Evolutionary conservation across 2,329 filamentous ascomycete species (phyloP).

Genomic region (Fusarium domesticum): DNA sequence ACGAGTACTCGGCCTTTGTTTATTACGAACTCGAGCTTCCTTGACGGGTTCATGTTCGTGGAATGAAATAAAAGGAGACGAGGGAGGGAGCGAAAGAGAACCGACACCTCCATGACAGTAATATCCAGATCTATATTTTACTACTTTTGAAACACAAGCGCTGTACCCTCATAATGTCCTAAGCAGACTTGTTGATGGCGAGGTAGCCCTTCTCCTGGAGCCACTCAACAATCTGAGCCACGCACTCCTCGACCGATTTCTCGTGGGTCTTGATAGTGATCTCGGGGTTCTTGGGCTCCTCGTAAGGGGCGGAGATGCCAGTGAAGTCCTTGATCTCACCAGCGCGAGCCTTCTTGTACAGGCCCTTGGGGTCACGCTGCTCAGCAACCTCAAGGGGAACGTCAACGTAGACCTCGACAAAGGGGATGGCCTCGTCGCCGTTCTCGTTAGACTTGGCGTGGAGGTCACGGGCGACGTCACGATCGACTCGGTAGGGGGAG

Average conservation of each 20-base stretch:
- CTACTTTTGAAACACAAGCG: constrained; percentile 11
- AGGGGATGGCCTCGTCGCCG: constrained; percentile 70
- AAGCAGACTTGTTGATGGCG: constrained; percentile 27
- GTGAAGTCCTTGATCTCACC: constrained; percentile 98
- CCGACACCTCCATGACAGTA: constrained; percentile 25
- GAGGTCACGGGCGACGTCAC: constrained; percentile 74
- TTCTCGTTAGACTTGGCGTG: constrained; percentile 58
- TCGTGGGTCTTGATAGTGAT: constrained; percentile 82
- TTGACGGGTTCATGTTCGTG: constrained; percentile 15
- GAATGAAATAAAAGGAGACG: constrained; percentile 1
- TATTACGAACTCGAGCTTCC: constrained; percentile 91
- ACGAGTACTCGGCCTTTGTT: constrained; percentile 93
- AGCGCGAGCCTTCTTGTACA: constrained; percentile 94
- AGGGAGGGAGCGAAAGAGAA: constrained; percentile 12
- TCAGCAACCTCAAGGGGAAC: constrained; percentile 89
- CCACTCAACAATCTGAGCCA: constrained; percentile 79
- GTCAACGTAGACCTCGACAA: constrained; percentile 93
- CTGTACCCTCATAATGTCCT: constrained; percentile 3
- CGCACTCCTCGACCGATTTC: constrained; percentile 82
- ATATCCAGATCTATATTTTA: constrained; percentile 27
- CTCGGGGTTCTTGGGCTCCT: constrained; percentile 81
- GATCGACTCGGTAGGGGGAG: constrained; percentile 86
- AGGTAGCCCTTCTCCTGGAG: constrained; percentile 63
- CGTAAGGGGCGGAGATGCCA: constrained; percentile 91
- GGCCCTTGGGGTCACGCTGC: constrained; percentile 91